Conservation (phyloP, 352 stramenopile species). For the Globisporangium splendens region DNA sequence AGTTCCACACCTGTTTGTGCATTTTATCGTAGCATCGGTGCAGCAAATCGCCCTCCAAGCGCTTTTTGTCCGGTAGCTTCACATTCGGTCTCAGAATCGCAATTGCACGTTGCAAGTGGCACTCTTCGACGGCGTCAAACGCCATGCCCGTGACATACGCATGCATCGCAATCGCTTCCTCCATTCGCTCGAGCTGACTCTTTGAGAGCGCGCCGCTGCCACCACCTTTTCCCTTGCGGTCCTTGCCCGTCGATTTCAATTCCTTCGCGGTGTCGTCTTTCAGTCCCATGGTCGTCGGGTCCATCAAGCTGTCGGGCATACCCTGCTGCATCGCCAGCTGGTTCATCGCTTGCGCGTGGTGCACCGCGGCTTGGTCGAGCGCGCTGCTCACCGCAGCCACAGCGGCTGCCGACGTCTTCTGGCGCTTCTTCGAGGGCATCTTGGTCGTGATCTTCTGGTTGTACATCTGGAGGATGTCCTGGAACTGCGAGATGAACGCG, state of each 20-base stretch:
- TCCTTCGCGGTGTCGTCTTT: conserved; percentile 53
- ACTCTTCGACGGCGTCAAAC: conserved; percentile 74
- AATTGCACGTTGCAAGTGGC: conserved; percentile 60
- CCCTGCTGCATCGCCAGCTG: conserved; percentile 73
- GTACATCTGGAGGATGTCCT: conserved; percentile 77
- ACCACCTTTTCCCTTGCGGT: conserved; percentile 39
- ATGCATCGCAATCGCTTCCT: conserved; percentile 81
- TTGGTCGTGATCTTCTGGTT: conserved; percentile 82
- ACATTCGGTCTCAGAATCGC: conserved; percentile 50
- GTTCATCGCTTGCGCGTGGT: conserved; percentile 68
- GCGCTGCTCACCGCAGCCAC: conserved; percentile 18
- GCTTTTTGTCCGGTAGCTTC: conserved; percentile 72
- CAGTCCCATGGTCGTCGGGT: conserved; percentile 42
- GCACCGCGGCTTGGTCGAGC: conserved; percentile 47
- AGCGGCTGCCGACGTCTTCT: conserved; percentile 27
- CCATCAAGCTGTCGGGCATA: conserved; percentile 65
- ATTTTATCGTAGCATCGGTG: conserved; percentile 80
- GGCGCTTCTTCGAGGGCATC: conserved; percentile 54
- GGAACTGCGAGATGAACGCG: conserved; percentile 74
- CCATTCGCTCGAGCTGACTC: conserved; percentile 62
- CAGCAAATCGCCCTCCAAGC: conserved; percentile 57
- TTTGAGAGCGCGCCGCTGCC: conserved; percentile 43
- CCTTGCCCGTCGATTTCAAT: conserved; percentile 19
- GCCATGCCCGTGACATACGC: conserved; percentile 75
- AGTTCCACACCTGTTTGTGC: conserved; percentile 81